phyloP scores from a whole-genome alignment of 2,329 filamentous ascomycete species.

The Hymenoscyphus repandus region DNA sequence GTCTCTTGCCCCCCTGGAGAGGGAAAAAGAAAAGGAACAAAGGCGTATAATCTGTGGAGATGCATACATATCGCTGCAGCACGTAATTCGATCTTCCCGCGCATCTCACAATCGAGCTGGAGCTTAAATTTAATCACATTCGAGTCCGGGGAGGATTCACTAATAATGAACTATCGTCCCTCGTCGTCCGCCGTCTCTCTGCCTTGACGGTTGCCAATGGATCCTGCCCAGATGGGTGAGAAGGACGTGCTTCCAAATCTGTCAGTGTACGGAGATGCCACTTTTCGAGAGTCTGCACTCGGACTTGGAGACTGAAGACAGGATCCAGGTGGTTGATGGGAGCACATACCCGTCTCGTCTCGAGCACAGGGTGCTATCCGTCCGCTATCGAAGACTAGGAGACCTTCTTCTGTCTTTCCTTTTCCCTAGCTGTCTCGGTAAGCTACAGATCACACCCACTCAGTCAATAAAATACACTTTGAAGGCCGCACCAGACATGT shows the following conservation, averaged over 20 bases:
- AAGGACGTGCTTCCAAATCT: too few species aligned
- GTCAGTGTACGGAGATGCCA: too few species aligned
- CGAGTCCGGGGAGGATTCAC: not conserved
- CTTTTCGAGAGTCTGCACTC: not conserved
- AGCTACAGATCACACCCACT: too few species aligned
- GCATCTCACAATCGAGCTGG: not conserved
- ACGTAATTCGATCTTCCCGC: not conserved
- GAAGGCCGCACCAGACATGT: not conserved
- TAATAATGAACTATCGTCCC: too few species aligned
- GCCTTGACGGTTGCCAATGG: not conserved
- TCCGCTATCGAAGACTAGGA: not conserved
- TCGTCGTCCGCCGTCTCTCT: too few species aligned
- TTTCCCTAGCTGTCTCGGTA: too few species aligned
- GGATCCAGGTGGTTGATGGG: not conserved
- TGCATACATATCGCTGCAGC: not conserved
- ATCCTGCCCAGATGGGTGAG: not conserved
- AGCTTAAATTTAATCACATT: not conserved
- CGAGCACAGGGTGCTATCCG: not conserved
- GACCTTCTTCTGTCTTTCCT: not conserved
- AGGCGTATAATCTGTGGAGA: not conserved
- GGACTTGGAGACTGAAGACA: too few species aligned
- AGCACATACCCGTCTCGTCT: constrained; percentile 1
- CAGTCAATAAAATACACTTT: too few species aligned
- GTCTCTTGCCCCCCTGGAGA: not conserved
- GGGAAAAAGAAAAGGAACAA: not conserved